Evolutionary conservation across 371 early-diverging fungal species (phyloP).

Genomic region (Mortierella sp.): DNA sequence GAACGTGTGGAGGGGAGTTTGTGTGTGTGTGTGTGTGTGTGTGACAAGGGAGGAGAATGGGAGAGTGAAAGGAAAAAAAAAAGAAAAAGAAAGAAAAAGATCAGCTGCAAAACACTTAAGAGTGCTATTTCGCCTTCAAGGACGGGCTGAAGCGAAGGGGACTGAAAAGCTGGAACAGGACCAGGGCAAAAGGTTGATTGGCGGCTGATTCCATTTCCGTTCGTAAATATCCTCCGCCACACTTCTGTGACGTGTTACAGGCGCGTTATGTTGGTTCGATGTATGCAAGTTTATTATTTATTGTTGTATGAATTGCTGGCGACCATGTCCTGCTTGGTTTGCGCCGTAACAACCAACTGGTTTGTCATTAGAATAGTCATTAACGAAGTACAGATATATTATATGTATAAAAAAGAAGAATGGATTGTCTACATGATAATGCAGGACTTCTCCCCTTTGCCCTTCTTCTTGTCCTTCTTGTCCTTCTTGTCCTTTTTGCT

Average conservation of each 20-base stretch:
- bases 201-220: no score
- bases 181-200: not conserved
- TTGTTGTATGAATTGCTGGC: not conserved
- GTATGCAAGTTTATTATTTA: not conserved
- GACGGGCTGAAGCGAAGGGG: not conserved
- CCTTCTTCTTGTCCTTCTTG: slow-evolving; percentile 39
- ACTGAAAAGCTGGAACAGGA: not conserved
- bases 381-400: not conserved
- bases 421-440: slow-evolving; percentile 41
- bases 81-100: not conserved
- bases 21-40: not conserved
- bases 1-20: not conserved
- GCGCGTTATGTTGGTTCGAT: not conserved
- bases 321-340: no score
- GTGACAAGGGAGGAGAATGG: not conserved
- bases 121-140: not conserved
- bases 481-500: slow-evolving; percentile 45
- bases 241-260: not conserved
- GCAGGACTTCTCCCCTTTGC: slow-evolving; percentile 45
- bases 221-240: no score
- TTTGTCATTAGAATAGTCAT: not conserved
- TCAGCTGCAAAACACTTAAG: not conserved
- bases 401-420: not conserved
- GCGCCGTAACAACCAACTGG: no score
- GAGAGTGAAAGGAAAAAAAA: not conserved